Percentiles rank a stretch among this genome's conserved stretches.
These are phyloP conservation scores for Arthroderma sp. DNA, from an alignment of 2,329 filamentous ascomycete genomes.

Conservation along the genomic window DNA sequence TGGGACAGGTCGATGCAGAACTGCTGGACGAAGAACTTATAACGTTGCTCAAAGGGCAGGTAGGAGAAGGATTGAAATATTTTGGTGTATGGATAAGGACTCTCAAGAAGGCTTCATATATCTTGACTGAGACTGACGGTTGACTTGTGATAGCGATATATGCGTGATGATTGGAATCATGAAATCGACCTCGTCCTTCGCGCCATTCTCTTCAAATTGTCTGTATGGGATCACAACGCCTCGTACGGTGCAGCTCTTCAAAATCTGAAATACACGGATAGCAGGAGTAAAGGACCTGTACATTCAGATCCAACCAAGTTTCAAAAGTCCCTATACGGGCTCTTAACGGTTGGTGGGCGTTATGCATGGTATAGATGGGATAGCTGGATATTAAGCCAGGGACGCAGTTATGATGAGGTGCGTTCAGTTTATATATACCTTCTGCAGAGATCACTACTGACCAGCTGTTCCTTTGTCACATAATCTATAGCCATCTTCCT, in stretches of 20 bases:
- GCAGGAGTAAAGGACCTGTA: conserved; percentile 51
- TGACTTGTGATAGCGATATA: conserved; percentile 37
- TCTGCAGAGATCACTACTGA: not conserved
- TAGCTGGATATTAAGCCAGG: conserved; percentile 64
- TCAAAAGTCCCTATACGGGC: conserved; percentile 75
- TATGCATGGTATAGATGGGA: conserved; percentile 93
- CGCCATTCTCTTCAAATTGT: conserved; percentile 79
- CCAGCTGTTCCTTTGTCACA: not conserved
- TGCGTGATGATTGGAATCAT: conserved; percentile 74
- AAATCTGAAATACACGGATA: conserved; percentile 81
- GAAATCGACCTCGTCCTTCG: conserved; percentile 72
- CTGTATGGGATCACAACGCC: conserved; percentile 91
- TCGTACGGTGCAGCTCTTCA: conserved; percentile 90
- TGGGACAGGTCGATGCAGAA: conserved; percentile 92
- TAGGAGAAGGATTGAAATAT: conserved; percentile 78
- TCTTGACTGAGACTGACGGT: conserved; percentile 3
- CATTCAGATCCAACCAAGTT: conserved; percentile 59
- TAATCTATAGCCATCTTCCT: conserved; percentile 26
- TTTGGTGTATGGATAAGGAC: conserved; percentile 48
- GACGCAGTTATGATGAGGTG: conserved; percentile 58
- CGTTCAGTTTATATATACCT: conserved; percentile 3
- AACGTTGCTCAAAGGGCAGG: conserved; percentile 71
- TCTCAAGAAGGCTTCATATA: not conserved
- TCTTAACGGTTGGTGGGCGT: conserved; percentile 73
- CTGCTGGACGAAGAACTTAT: conserved; percentile 87